phyloP scores from a whole-genome alignment of 139 green algal genomes.

The Tetraselmis striata region DNA sequence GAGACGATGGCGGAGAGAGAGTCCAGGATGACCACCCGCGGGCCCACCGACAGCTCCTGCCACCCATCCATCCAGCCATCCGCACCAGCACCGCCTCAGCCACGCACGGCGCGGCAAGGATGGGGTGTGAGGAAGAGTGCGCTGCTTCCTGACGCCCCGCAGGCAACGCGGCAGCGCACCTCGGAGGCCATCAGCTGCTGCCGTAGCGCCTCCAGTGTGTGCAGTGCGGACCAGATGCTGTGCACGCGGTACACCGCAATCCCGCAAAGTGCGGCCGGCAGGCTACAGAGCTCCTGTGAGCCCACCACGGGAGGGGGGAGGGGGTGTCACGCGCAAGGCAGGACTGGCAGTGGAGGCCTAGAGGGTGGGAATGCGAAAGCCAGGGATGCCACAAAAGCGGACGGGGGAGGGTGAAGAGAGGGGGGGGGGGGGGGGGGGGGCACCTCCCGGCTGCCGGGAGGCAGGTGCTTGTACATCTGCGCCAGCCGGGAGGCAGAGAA shows the following conservation, averaged over 20 bases:
- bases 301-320: neutral
- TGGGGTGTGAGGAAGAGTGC: too few species aligned
- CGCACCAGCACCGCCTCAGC: too few species aligned
- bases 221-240: neutral
- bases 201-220: neutral
- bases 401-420: neutral
- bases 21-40: constrained; percentile 39
- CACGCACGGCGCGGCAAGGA: too few species aligned
- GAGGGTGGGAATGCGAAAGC: too few species aligned
- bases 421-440: neutral
- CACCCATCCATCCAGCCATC: too few species aligned
- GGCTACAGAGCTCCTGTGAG: neutral
- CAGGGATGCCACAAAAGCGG: neutral
- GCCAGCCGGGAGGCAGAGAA: constrained; percentile 22
- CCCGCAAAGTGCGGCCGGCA: neutral
- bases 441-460: neutral
- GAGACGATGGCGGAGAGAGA: constrained; percentile 35
- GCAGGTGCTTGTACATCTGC: neutral
- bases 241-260: neutral
- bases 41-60: neutral
- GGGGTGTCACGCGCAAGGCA: too few species aligned
- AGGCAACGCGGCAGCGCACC: too few species aligned
- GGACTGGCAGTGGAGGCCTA: too few species aligned
- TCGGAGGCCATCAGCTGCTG: neutral
- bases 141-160: too few species aligned